A percentile compares a stretch with the other conserved stretches of the same genome.
Evolutionary conservation across 768 basidiomycete species (phyloP).

Genomic region (Phaeolepiota aurea): DNA sequence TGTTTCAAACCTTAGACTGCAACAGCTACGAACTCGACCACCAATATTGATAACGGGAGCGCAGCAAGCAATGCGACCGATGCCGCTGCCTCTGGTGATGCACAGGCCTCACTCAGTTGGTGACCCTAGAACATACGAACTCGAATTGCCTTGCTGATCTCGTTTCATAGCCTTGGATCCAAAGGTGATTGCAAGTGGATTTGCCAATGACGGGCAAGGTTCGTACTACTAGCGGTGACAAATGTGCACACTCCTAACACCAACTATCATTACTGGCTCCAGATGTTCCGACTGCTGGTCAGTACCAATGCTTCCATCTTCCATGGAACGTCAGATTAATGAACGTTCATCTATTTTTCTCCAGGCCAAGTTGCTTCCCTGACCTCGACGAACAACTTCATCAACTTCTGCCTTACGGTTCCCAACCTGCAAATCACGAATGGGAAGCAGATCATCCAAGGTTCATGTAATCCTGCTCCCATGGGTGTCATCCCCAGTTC

Average conservation of each 20-base stretch:
- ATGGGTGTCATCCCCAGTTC: conserved; percentile 39
- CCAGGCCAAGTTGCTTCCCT: conserved; percentile 40
- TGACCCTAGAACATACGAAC: not conserved
- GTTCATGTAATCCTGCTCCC: conserved; percentile 46
- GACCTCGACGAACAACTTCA: conserved; percentile 58
- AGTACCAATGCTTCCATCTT: conserved; percentile 3
- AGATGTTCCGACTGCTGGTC: conserved; percentile 6
- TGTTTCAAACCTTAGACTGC: conserved; percentile 1
- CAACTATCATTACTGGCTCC: not conserved
- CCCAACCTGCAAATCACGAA: conserved; percentile 41
- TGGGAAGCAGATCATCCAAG: conserved; percentile 34
- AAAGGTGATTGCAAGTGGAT: conserved; percentile 28
- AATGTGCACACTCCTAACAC: not conserved
- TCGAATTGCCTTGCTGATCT: conserved; percentile 3
- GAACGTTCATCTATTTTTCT: conserved; percentile 14
- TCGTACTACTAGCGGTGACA: conserved; percentile 5
- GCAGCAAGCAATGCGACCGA: conserved; percentile 2
- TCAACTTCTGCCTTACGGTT: conserved; percentile 43
- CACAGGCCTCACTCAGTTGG: not conserved
- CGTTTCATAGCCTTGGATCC: conserved; percentile 27
- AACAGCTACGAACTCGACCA: not conserved
- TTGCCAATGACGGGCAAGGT: conserved; percentile 35
- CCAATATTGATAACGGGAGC: conserved; percentile 1
- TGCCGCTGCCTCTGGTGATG: not conserved
- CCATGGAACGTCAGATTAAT: conserved; percentile 1